Percentiles rank a stretch among this genome's conserved stretches.
These are phyloP conservation scores for Celoporthe dispersa DNA, from an alignment of 2,329 filamentous ascomycete genomes.

Conservation along the genomic window DNA sequence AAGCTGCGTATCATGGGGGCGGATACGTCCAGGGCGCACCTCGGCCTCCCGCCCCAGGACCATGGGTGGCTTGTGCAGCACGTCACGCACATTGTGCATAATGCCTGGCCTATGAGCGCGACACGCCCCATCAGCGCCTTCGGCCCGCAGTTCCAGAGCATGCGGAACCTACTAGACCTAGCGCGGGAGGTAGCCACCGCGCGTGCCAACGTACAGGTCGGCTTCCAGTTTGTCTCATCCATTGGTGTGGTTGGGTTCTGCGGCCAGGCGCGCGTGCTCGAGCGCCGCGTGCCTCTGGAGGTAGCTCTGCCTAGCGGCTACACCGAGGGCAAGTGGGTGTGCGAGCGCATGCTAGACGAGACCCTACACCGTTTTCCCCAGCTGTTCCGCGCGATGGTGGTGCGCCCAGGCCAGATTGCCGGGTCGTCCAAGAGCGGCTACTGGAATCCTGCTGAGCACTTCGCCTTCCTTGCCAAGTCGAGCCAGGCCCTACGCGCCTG, in stretches of 20 bases:
- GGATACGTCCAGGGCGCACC: constrained; percentile 44
- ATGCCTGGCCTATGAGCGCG: constrained; percentile 55
- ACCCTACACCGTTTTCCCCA: constrained; percentile 48
- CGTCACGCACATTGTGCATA: constrained; percentile 56
- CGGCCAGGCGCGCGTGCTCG: constrained; percentile 43
- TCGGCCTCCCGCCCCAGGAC: constrained; percentile 45
- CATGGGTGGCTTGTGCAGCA: constrained; percentile 44
- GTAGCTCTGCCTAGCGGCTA: constrained; percentile 53
- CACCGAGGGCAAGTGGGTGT: constrained; percentile 54
- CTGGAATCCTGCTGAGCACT: constrained; percentile 59
- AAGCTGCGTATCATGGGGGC: constrained; percentile 49
- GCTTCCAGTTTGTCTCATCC: constrained; percentile 49
- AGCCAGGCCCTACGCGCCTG: constrained; percentile 48
- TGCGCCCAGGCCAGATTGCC: constrained; percentile 57
- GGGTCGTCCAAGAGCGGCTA: constrained; percentile 53
- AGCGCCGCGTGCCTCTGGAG: constrained; percentile 45
- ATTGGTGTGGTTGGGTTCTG: constrained; percentile 42
- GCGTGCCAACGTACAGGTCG: constrained; percentile 27
- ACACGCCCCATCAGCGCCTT: constrained; percentile 45
- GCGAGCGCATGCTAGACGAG: constrained; percentile 53
- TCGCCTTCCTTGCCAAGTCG: constrained; percentile 54
- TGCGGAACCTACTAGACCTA: constrained; percentile 53
- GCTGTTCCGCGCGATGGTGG: constrained; percentile 47
- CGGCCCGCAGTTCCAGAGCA: constrained; percentile 48
- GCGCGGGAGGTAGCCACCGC: constrained; percentile 33